A percentile compares a stretch with the other conserved stretches of the same genome.
Conservation (phyloP, 768 basidiomycete species). For the Pleurotus cornucopiae region DNA sequence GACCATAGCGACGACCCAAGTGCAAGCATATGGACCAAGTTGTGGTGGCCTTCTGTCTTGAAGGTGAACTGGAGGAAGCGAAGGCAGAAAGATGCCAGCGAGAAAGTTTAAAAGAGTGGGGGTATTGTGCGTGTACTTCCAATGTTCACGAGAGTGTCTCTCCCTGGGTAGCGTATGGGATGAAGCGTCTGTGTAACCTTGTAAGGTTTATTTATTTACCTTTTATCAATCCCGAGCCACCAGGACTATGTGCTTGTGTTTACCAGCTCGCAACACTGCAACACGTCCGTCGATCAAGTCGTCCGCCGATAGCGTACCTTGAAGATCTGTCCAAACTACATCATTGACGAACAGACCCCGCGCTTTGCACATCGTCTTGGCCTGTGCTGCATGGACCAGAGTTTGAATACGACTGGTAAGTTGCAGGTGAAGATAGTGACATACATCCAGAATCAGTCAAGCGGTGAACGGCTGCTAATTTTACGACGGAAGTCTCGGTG, state of each 20-base stretch:
- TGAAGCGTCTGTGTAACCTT: too few species aligned
- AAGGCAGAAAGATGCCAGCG: not conserved
- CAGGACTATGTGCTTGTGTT: constrained; percentile 58
- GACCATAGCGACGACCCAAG: not conserved
- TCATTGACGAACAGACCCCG: constrained; percentile 78
- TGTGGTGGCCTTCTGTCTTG: constrained; percentile 8
- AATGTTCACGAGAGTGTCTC: too few species aligned
- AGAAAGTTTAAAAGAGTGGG: not conserved
- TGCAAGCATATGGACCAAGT: not conserved
- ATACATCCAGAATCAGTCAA: constrained; percentile 63
- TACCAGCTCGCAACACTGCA: constrained; percentile 69
- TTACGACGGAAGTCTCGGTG: constrained; percentile 47
- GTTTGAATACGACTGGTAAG: too few species aligned
- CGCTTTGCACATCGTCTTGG: constrained; percentile 53
- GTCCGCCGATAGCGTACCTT: constrained; percentile 39
- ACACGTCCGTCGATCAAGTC: constrained; percentile 55
- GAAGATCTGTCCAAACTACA: constrained; percentile 20
- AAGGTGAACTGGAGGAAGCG: not conserved
- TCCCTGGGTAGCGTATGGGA: too few species aligned
- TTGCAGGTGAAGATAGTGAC: constrained; percentile 16
- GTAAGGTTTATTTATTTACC: constrained; percentile 5
- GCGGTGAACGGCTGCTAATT: constrained; percentile 55
- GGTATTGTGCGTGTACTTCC: too few species aligned
- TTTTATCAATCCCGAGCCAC: constrained; percentile 28
- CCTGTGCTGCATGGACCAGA: constrained; percentile 44